Conservation (phyloP, 306 rosid species). For the Malus asiatica region DNA sequence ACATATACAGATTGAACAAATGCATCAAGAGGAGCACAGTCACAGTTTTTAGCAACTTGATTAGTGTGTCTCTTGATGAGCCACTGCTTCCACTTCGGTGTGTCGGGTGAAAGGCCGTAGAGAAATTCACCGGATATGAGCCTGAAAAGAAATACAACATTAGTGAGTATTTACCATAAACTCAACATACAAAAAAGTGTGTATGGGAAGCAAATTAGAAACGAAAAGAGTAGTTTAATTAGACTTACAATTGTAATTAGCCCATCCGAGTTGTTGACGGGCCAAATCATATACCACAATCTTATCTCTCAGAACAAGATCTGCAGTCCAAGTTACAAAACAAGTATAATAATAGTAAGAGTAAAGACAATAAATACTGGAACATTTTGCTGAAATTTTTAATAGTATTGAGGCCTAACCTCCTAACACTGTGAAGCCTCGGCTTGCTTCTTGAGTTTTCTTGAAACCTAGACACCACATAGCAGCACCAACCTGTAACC, state of each 20-base stretch:
- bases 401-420: constrained; percentile 36
- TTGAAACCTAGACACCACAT: constrained; percentile 85
- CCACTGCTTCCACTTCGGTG: constrained; percentile 34
- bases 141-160: constrained; percentile 38
- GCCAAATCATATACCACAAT: constrained; percentile 75
- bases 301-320: constrained; percentile 78
- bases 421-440: constrained; percentile 80
- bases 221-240: background rate
- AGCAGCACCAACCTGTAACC: constrained; percentile 55
- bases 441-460: constrained; percentile 34
- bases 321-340: constrained; percentile 30
- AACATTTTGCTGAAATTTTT: too few species aligned
- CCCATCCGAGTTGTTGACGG: constrained; percentile 73
- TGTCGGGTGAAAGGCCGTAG: constrained; percentile 55
- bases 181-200: too few species aligned
- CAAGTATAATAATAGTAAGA: background rate
- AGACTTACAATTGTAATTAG: constrained; percentile 76
- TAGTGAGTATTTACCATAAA: too few species aligned
- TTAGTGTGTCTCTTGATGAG: constrained; percentile 31
- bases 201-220: background rate
- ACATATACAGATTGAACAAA: too few species aligned
- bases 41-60: constrained; percentile 39
- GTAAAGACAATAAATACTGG: too few species aligned
- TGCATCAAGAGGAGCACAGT: constrained; percentile 30
- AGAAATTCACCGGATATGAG: constrained; percentile 76